phyloP scores from a whole-genome alignment of 768 basidiomycete genomes.

The Lanmaoa pseudosensibilis region DNA sequence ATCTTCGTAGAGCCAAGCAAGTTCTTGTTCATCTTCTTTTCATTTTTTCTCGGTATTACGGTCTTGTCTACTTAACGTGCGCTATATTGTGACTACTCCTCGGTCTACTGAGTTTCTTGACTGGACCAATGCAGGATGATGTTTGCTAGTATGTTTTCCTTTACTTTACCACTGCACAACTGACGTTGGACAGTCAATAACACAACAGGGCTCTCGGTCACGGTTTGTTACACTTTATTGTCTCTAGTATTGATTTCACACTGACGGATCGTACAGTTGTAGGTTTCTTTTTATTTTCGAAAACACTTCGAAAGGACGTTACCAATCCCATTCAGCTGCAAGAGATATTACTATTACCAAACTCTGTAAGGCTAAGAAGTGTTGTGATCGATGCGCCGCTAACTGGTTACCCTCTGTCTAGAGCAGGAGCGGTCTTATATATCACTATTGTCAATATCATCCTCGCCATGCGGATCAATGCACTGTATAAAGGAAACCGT shows the following conservation, averaged over 20 bases:
- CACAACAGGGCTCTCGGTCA: conserved; percentile 17
- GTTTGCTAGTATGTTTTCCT: conserved; percentile 14
- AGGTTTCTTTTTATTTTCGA: neutral
- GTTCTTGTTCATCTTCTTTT: conserved; percentile 17
- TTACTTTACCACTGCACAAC: neutral
- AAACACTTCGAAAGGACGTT: neutral
- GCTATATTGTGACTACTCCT: neutral
- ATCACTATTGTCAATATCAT: conserved; percentile 23
- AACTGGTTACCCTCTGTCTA: neutral
- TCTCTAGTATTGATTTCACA: neutral
- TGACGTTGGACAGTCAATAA: conserved; percentile 19
- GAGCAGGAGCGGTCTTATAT: conserved; percentile 20
- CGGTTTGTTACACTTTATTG: conserved; percentile 6
- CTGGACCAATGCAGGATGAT: conserved; percentile 5
- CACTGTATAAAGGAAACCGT: conserved; percentile 9
- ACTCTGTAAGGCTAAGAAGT: conserved; percentile 15
- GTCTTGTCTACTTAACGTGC: conserved; percentile 22
- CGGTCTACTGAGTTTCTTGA: neutral
- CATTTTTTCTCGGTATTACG: conserved; percentile 27
- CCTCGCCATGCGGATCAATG: conserved; percentile 20
- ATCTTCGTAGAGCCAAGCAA: neutral
- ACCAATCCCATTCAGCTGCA: conserved; percentile 15
- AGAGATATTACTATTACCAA: conserved; percentile 22
- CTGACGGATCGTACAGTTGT: conserved; percentile 17
- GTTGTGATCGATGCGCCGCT: too few relatives aligned